phyloP scores from a whole-genome alignment of 2,329 filamentous ascomycete genomes.

The Cadophora gregata region DNA sequence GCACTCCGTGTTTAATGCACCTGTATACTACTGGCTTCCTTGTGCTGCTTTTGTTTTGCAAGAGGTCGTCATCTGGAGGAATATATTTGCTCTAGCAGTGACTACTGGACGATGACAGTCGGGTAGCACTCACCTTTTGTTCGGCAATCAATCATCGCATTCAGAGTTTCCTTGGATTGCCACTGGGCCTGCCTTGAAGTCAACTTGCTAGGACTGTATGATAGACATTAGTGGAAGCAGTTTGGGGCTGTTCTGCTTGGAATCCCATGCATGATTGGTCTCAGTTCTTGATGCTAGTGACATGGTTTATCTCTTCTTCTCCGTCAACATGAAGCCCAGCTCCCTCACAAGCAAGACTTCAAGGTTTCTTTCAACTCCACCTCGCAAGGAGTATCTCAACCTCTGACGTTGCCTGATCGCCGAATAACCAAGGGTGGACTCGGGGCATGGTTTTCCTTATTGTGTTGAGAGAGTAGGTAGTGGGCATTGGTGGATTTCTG shows the following conservation, averaged over 20 bases:
- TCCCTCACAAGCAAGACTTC: background rate
- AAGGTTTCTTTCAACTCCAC: background rate
- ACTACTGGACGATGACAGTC: background rate
- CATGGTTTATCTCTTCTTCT: background rate
- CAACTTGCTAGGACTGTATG: background rate
- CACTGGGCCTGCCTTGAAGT: background rate
- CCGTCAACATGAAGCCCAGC: background rate
- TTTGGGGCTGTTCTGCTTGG: background rate
- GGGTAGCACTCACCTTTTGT: background rate
- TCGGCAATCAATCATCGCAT: background rate
- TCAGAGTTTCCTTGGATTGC: background rate
- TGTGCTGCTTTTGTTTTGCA: background rate
- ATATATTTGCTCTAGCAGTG: background rate
- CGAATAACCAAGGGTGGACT: background rate
- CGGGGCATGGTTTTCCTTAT: too few species aligned
- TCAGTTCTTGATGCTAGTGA: background rate
- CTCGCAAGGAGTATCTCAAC: background rate
- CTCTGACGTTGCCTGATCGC: background rate
- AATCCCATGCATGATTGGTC: background rate
- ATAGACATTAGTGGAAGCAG: background rate
- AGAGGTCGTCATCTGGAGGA: background rate
- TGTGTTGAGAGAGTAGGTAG: too few species aligned
- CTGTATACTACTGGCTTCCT: conserved; percentile 7
- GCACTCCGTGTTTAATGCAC: conserved; percentile 3
- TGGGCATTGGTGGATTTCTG: background rate